Percentiles rank a stretch among this genome's conserved stretches.
Conservation (phyloP, 169 alveolate species). For the Plasmodium malariae region DNA sequence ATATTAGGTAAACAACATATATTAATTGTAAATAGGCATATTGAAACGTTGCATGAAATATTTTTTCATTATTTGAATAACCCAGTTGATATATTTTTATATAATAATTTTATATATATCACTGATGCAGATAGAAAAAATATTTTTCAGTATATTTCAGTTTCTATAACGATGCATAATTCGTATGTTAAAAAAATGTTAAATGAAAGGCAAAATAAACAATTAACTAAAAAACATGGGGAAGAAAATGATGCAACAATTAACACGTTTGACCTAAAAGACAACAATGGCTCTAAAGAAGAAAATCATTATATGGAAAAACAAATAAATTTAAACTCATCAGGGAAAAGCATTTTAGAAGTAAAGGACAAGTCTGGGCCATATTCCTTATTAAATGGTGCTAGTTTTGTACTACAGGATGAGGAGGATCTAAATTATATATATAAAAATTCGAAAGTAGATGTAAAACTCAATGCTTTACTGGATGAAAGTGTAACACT, state of each 20-base stretch:
- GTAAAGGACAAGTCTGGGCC: background rate
- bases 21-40: background rate
- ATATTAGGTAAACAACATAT: conserved; percentile 6
- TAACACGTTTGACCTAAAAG: background rate
- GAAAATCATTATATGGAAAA: background rate
- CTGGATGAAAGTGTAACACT: conserved; percentile 17
- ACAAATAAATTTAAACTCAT: background rate
- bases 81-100: conserved; percentile 54
- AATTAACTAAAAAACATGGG: background rate
- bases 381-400: background rate
- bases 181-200: background rate
- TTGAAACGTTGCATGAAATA: background rate
- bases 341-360: background rate
- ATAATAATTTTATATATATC: conserved; percentile 17
- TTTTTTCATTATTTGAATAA: conserved; percentile 34
- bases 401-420: background rate
- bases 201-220: background rate
- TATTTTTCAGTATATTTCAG: conserved; percentile 18
- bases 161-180: background rate
- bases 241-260: background rate
- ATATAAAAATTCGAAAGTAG: background rate
- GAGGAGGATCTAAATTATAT: background rate
- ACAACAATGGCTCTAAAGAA: background rate
- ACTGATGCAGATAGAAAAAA: conserved; percentile 60
- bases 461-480: background rate